Conservation (phyloP, 805 yeast species). For the Suhomyces xylopsoci region DNA sequence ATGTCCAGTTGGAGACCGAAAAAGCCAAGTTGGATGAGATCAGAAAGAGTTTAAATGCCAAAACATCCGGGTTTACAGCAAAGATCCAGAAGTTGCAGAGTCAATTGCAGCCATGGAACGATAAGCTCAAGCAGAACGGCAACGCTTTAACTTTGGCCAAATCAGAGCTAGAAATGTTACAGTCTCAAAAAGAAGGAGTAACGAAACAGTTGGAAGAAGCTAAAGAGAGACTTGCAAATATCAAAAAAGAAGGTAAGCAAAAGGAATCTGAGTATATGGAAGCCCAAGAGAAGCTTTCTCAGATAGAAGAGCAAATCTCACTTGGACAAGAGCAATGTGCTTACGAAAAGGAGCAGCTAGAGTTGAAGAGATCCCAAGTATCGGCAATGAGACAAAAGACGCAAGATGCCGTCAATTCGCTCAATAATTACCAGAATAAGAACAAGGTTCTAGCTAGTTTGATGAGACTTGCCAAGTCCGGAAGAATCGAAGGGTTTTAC, state of each 20-base stretch:
- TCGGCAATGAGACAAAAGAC: conserved; percentile 56
- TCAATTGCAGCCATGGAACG: conserved; percentile 81
- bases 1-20: conserved; percentile 48
- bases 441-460: conserved; percentile 71
- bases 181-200: conserved; percentile 43
- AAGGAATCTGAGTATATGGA: conserved; percentile 46
- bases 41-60: conserved; percentile 63
- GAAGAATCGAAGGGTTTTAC: conserved; percentile 79
- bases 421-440: conserved; percentile 60
- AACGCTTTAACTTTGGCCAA: conserved; percentile 63
- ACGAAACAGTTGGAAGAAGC: conserved; percentile 45
- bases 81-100: conserved; percentile 63
- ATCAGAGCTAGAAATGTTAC: conserved; percentile 60
- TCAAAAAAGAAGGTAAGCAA: conserved; percentile 47
- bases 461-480: conserved; percentile 66
- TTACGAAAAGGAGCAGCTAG: conserved; percentile 47
- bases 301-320: conserved; percentile 50
- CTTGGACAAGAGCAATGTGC: conserved; percentile 58
- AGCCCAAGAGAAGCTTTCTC: conserved; percentile 48
- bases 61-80: conserved; percentile 65
- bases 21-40: conserved; percentile 58
- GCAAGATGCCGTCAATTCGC: conserved; percentile 61
- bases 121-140: conserved; percentile 58
- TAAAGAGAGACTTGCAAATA: conserved; percentile 41
- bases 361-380: conserved; percentile 53